Conservation (phyloP, 345 rosid species). For the Isatis tinctoria region DNA sequence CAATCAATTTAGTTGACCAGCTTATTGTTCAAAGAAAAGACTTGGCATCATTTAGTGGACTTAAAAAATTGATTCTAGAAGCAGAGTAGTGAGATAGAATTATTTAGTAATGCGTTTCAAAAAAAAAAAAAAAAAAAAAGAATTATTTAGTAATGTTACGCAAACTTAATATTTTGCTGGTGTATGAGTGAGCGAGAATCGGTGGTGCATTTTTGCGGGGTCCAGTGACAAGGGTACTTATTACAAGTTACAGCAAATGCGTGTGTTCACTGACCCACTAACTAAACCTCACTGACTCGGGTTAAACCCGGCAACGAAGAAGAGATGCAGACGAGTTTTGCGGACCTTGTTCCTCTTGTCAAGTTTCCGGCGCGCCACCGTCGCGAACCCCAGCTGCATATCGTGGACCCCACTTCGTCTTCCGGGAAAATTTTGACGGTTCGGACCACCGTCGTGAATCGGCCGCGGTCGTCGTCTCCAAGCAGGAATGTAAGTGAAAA, state of each 20-base stretch:
- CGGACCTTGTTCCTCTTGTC: slow-evolving; percentile 1
- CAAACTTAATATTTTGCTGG: too few relatives aligned
- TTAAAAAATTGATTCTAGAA: too few relatives aligned
- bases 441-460: slow-evolving; percentile 17
- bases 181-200: not conserved
- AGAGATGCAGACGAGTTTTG: slow-evolving; percentile 26
- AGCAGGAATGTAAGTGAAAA: slow-evolving; percentile 5
- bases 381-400: slow-evolving; percentile 26
- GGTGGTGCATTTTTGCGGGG: too few relatives aligned
- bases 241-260: not conserved
- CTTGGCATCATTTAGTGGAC: too few relatives aligned
- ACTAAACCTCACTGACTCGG: slow-evolving; percentile 1
- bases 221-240: not conserved
- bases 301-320: not conserved
- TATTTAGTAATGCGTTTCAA: too few relatives aligned
- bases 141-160: too few relatives aligned
- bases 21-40: too few relatives aligned
- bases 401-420: slow-evolving; percentile 19
- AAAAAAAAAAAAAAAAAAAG: too few relatives aligned
- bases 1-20: too few relatives aligned
- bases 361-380: not conserved
- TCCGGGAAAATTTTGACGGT: not conserved
- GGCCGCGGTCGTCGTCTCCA: slow-evolving; percentile 5
- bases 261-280: not conserved
- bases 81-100: too few relatives aligned